A percentile compares a stretch with the other conserved stretches of the same genome.
phyloP scores from a whole-genome alignment of 345 rosid genomes.

The Firmiana major region DNA sequence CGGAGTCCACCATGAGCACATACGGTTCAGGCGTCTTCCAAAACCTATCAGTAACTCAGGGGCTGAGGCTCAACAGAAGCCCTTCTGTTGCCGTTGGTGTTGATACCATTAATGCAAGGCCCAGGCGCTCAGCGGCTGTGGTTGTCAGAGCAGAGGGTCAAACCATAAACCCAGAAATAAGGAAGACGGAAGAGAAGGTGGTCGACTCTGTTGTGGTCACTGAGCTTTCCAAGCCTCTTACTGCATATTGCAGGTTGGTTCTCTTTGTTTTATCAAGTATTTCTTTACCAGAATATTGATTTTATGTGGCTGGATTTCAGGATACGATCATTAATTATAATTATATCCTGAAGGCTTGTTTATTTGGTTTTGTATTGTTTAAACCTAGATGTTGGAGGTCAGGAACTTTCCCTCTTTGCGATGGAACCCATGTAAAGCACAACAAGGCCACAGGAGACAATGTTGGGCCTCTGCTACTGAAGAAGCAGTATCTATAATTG shows the following conservation, averaged over 20 bases:
- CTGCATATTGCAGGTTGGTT: slow-evolving; percentile 77
- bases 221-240: slow-evolving; percentile 78
- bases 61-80: neutral
- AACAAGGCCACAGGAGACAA: slow-evolving; percentile 94
- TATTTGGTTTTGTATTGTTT: neutral
- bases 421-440: slow-evolving; percentile 91
- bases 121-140: slow-evolving; percentile 34
- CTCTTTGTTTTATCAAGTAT: neutral
- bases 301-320: neutral
- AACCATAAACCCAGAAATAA: slow-evolving; percentile 66
- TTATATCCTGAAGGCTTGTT: neutral
- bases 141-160: slow-evolving; percentile 67
- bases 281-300: neutral
- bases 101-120: slow-evolving; percentile 7
- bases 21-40: neutral
- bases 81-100: neutral
- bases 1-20: neutral
- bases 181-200: slow-evolving; percentile 84
- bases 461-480: slow-evolving; percentile 71
- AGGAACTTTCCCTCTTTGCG: slow-evolving; percentile 83
- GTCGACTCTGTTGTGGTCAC: slow-evolving; percentile 70
- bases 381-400: slow-evolving; percentile 85
- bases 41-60: neutral
- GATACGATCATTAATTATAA: neutral
- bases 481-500: slow-evolving; percentile 33